phyloP scores from a whole-genome alignment of 2,329 filamentous ascomycete genomes.

The Microcyclosporella mali region DNA sequence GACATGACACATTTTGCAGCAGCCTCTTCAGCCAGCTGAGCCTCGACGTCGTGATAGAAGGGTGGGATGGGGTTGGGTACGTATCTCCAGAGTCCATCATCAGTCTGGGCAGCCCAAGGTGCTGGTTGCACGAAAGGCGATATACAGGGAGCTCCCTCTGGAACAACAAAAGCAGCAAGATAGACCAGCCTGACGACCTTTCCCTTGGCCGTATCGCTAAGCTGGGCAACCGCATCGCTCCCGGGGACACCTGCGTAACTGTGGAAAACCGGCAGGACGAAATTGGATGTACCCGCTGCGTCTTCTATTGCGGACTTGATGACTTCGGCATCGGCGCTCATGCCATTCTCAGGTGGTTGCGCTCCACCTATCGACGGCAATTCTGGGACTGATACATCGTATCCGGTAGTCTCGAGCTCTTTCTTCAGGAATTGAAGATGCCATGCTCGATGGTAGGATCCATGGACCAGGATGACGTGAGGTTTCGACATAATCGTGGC shows the following conservation, averaged over 20 bases:
- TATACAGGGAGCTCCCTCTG: conserved; percentile 3
- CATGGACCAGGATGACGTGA: conserved; percentile 20
- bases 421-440: conserved; percentile 11
- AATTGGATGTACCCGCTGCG: conserved; percentile 11
- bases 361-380: conserved; percentile 13
- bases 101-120: conserved; percentile 8
- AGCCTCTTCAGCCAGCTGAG: conserved; percentile 13
- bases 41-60: conserved; percentile 18
- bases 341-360: neutral
- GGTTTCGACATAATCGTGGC: conserved; percentile 11
- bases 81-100: conserved; percentile 1
- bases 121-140: conserved; percentile 3
- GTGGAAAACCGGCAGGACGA: conserved; percentile 17
- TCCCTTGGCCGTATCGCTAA: conserved; percentile 7
- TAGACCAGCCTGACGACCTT: conserved; percentile 15
- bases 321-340: conserved; percentile 13
- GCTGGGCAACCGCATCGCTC: conserved; percentile 15
- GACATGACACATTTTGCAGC: conserved; percentile 6
- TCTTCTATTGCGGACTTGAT: conserved; percentile 14
- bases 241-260: conserved; percentile 17
- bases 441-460: conserved; percentile 14
- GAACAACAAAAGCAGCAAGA: conserved; percentile 15
- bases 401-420: conserved; percentile 13
- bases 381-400: conserved; percentile 10
- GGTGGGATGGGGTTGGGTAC: conserved; percentile 10